Percentiles rank a stretch among this genome's conserved stretches.
Conservation (phyloP, 768 basidiomycete species). For the Mrakia gelida region DNA sequence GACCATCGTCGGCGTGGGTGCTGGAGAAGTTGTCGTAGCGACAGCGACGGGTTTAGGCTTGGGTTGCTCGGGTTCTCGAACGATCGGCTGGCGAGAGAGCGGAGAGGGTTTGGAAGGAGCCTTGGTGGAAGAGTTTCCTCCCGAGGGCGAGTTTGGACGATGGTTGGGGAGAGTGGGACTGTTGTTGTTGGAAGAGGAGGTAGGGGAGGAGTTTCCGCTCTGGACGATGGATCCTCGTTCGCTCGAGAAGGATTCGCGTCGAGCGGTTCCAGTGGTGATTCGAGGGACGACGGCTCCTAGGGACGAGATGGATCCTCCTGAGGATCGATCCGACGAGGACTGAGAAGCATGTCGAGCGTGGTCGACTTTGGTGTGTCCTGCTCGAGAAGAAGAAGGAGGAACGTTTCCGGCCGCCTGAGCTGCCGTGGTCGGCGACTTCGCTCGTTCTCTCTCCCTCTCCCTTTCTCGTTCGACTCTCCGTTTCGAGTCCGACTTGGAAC, state of each 20-base stretch:
- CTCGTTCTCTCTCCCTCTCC: constrained; percentile 9
- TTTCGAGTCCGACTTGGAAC: neutral
- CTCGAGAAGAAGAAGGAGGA: neutral
- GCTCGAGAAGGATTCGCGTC: constrained; percentile 12
- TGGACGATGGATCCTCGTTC: constrained; percentile 13
- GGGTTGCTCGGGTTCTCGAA: constrained; percentile 18
- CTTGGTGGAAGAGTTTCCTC: constrained; percentile 1
- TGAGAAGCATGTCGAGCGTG: constrained; percentile 13
- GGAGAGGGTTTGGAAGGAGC: constrained; percentile 22
- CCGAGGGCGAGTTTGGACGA: constrained; percentile 1
- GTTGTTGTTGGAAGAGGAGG: neutral
- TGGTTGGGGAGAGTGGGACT: neutral
- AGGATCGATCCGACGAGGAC: constrained; percentile 13
- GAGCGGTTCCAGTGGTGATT: neutral
- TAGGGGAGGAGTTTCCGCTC: neutral
- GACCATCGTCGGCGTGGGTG: neutral
- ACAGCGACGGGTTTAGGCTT: neutral
- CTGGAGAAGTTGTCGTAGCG: neutral
- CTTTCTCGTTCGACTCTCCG: constrained; percentile 13
- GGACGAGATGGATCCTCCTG: constrained; percentile 24
- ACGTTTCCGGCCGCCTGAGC: neutral
- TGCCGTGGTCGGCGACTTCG: neutral
- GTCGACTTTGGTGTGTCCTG: neutral
- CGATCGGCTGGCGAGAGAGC: constrained; percentile 20
- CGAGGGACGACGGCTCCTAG: neutral